These are phyloP conservation scores for Colletotrichum spaethianum DNA, from an alignment of 2,329 filamentous ascomycete species.

Conservation along the genomic window DNA sequence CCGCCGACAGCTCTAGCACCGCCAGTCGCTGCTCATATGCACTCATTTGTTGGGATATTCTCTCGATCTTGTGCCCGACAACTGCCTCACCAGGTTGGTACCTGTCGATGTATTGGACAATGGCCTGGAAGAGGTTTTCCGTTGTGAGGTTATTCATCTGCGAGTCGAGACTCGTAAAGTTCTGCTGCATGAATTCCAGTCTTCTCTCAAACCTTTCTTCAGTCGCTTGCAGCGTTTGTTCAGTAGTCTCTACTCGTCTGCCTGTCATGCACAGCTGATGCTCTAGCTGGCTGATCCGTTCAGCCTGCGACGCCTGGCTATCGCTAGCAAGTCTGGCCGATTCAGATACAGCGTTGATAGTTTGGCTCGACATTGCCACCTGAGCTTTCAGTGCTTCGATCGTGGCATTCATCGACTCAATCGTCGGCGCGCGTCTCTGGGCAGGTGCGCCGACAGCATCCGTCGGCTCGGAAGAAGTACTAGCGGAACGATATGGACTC, in stretches of 20 bases:
- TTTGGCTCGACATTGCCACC: constrained; percentile 25
- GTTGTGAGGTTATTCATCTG: constrained; percentile 67
- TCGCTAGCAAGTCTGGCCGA: constrained; percentile 4
- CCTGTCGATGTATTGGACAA: constrained; percentile 55
- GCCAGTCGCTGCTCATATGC: constrained; percentile 27
- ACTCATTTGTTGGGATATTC: constrained; percentile 21
- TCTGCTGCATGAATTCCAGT: constrained; percentile 51
- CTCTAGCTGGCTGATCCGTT: background rate
- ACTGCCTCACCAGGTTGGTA: constrained; percentile 21
- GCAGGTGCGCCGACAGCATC: background rate
- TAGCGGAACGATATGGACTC: background rate
- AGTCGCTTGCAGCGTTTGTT: constrained; percentile 10
- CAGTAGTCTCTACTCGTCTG: background rate
- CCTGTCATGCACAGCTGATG: background rate
- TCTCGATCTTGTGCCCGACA: constrained; percentile 20
- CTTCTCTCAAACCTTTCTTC: constrained; percentile 47
- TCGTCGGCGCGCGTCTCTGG: background rate
- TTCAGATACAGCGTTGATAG: constrained; percentile 22
- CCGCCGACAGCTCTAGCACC: constrained; percentile 5
- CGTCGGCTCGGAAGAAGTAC: background rate
- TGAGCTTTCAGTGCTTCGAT: constrained; percentile 26
- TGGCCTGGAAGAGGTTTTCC: constrained; percentile 56
- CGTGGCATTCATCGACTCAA: background rate
- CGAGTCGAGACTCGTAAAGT: constrained; percentile 56
- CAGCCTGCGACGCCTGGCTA: background rate